Conservation (phyloP, 108 stramenopile genomes). For the Fragilariopsis cylindrus region DNA sequence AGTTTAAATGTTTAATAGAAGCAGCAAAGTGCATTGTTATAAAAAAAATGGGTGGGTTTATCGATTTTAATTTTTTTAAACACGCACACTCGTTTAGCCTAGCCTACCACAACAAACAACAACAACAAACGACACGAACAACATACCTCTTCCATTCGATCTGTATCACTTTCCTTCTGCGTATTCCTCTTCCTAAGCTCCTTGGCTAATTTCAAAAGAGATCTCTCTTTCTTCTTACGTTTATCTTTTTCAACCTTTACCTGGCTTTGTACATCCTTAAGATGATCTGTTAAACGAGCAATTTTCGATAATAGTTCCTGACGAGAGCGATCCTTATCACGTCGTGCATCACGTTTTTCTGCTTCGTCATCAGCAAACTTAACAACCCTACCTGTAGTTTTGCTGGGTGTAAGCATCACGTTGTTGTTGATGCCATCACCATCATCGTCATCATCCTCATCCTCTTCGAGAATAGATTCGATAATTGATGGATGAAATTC, state of each 20-base stretch:
- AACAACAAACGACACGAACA: background rate
- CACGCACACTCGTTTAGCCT: too few relatives aligned
- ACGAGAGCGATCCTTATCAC: slow-evolving; percentile 10
- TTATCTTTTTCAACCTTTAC: slow-evolving; percentile 20
- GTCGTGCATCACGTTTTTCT: slow-evolving; percentile 20
- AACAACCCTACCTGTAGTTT: slow-evolving; percentile 6
- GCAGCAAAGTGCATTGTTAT: background rate
- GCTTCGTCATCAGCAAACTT: slow-evolving; percentile 23
- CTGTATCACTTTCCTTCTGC: slow-evolving; percentile 7
- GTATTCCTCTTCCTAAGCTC: slow-evolving; percentile 31
- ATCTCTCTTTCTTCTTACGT: slow-evolving; percentile 35
- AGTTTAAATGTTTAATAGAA: background rate
- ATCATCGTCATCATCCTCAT: background rate
- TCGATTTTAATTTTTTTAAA: too few relatives aligned
- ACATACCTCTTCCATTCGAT: slow-evolving; percentile 33
- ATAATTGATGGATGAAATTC: background rate
- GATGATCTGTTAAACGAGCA: slow-evolving; percentile 21
- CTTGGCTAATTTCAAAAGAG: slow-evolving; percentile 31
- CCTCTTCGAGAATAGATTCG: slow-evolving; percentile 1
- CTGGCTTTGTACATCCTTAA: slow-evolving; percentile 7
- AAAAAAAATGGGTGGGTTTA: too few relatives aligned
- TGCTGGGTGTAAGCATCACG: background rate
- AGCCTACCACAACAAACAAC: too few relatives aligned
- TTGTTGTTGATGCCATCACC: background rate
- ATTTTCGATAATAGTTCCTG: slow-evolving; percentile 24